Conservation (phyloP, 1,284 basidiomycete species). For the Polyporus tsugae region DNA sequence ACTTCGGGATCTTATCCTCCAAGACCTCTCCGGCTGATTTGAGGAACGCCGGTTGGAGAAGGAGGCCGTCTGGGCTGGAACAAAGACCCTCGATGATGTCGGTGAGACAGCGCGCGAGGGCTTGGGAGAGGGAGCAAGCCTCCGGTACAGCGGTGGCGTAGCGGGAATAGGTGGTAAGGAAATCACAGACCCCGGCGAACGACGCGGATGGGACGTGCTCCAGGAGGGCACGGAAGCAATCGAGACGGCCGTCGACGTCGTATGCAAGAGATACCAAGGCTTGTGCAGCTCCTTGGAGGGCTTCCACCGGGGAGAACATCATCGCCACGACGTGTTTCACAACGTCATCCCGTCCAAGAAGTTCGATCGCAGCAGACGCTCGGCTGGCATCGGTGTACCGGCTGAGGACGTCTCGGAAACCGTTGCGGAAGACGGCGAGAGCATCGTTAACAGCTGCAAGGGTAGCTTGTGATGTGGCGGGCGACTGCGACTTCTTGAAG, state of each 20-base stretch:
- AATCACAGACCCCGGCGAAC: slow-evolving; percentile 73
- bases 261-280: slow-evolving; percentile 82
- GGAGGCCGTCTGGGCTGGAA: slow-evolving; percentile 71
- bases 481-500: slow-evolving; percentile 43
- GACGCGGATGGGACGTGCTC: slow-evolving; percentile 68
- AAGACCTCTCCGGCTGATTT: slow-evolving; percentile 55
- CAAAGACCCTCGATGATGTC: slow-evolving; percentile 92
- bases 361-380: slow-evolving; percentile 54
- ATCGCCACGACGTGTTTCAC: slow-evolving; percentile 69
- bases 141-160: slow-evolving; percentile 78
- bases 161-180: slow-evolving; percentile 70
- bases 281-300: slow-evolving; percentile 78
- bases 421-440: slow-evolving; percentile 62
- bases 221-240: slow-evolving; percentile 85
- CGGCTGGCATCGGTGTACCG: slow-evolving; percentile 67
- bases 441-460: slow-evolving; percentile 66
- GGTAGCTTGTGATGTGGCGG: slow-evolving; percentile 38
- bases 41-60: slow-evolving; percentile 67
- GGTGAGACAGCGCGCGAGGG: slow-evolving; percentile 89
- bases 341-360: slow-evolving; percentile 61
- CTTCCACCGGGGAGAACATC: slow-evolving; percentile 83
- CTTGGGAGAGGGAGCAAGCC: slow-evolving; percentile 85
- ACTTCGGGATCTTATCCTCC: slow-evolving; percentile 63
- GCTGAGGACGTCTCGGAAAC: slow-evolving; percentile 70
- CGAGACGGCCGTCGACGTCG: slow-evolving; percentile 85